Conservation (phyloP, 169 alveolate genomes). For the Eimeria necatrix region DNA sequence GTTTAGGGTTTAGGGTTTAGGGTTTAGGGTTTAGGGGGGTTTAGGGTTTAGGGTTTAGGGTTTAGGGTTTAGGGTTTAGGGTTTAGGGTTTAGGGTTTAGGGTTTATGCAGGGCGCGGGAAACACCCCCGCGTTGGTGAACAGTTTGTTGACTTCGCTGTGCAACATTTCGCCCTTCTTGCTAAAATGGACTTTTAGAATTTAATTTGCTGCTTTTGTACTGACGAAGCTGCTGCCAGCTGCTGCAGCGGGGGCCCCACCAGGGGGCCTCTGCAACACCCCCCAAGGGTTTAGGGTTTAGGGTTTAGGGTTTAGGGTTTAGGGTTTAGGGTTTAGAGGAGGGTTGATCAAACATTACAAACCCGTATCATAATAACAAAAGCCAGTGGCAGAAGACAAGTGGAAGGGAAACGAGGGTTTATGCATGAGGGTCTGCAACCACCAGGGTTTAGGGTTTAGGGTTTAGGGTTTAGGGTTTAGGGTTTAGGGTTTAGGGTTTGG, state of each 20-base stretch:
- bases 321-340: neutral
- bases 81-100: neutral
- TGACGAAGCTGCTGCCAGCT: too few relatives aligned
- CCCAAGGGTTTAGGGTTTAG: neutral
- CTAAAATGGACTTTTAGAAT: neutral
- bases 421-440: neutral
- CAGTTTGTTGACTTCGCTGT: neutral
- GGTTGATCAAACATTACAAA: neutral
- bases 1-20: too few relatives aligned
- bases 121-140: neutral
- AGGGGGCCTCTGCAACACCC: too few relatives aligned
- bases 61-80: neutral
- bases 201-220: too few relatives aligned
- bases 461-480: neutral
- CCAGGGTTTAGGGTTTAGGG: too few relatives aligned
- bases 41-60: neutral
- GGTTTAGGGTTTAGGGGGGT: too few relatives aligned
- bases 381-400: neutral
- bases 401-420: too few relatives aligned
- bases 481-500: neutral
- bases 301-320: neutral
- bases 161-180: neutral
- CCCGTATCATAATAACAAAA: neutral
- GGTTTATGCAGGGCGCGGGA: conserved; percentile 21
- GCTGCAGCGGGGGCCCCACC: too few relatives aligned